Conservation (phyloP, 129 eudicot species). For the Flaveria robusta region DNA sequence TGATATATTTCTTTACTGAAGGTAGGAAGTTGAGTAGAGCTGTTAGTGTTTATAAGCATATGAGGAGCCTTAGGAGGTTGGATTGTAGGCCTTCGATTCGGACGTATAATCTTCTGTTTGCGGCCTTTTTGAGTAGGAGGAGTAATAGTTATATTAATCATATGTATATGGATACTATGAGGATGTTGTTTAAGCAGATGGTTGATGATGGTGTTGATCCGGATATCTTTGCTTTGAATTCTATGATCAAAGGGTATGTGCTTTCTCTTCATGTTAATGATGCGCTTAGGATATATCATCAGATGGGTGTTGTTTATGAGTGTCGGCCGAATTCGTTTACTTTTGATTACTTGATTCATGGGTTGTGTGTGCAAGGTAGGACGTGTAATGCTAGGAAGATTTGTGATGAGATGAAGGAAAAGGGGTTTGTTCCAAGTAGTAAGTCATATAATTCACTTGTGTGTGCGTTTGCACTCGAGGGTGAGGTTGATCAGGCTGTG, state of each 20-base stretch:
- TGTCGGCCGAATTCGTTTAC: conserved; percentile 69
- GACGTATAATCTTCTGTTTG: conserved; percentile 75
- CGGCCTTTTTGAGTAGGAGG: conserved; percentile 70
- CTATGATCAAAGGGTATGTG: conserved; percentile 89
- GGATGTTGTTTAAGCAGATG: conserved; percentile 82
- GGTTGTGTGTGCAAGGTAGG: conserved; percentile 84
- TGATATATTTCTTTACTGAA: conserved; percentile 72
- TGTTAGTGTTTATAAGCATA: conserved; percentile 67
- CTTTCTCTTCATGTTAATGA: conserved; percentile 79
- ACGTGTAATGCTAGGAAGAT: conserved; percentile 76
- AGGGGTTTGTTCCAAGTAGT: conserved; percentile 73
- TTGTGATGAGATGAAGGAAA: conserved; percentile 70
- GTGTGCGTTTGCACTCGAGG: conserved; percentile 72
- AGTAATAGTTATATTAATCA: conserved; percentile 68
- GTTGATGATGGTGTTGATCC: conserved; percentile 83
- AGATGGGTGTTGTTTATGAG: conserved; percentile 80
- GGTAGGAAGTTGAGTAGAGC: conserved; percentile 73
- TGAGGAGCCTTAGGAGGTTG: conserved; percentile 49
- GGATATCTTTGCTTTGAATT: conserved; percentile 71
- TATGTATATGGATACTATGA: conserved; percentile 78
- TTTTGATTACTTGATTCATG: conserved; percentile 79
- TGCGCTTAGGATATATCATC: conserved; percentile 85
- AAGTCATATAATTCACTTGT: conserved; percentile 88
- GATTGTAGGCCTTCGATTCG: conserved; percentile 80
- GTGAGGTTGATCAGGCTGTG: conserved; percentile 68